Percentiles rank a stretch among this genome's conserved stretches.
phyloP scores from a whole-genome alignment of 148 eudicot genomes.

The Rhododendron ferrugineum region DNA sequence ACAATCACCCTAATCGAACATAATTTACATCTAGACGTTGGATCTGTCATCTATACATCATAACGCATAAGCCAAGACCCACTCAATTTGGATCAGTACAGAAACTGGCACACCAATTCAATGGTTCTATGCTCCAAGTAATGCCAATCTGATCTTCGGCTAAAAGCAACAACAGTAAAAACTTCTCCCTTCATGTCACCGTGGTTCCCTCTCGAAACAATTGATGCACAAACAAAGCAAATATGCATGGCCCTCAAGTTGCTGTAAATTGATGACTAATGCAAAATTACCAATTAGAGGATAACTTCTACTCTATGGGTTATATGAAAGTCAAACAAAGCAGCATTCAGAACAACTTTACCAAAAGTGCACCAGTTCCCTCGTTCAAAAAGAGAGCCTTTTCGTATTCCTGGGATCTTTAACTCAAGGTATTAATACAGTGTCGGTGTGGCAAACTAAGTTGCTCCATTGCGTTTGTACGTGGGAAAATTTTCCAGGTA shows the following conservation, averaged over 20 bases:
- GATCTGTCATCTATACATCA: background rate
- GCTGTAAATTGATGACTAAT: background rate
- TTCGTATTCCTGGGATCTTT: background rate
- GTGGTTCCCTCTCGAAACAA: background rate
- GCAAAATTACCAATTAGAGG: background rate
- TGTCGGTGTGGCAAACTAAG: background rate
- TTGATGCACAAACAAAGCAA: background rate
- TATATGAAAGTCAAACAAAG: background rate
- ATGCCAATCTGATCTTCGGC: background rate
- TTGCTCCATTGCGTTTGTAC: background rate
- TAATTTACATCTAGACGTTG: background rate
- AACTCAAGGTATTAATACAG: too few relatives aligned
- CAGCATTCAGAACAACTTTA: background rate
- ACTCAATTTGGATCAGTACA: background rate
- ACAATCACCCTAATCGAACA: background rate
- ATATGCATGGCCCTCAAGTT: background rate
- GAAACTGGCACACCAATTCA: background rate
- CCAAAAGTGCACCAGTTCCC: background rate
- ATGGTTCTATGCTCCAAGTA: background rate
- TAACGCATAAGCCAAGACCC: background rate
- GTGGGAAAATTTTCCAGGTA: background rate
- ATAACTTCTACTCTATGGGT: background rate
- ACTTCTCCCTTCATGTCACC: background rate
- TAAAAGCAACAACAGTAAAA: background rate
- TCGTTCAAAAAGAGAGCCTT: background rate